These are phyloP conservation scores for Streptanthus diversifolius DNA, from an alignment of 345 rosid genomes.

Conservation along the genomic window DNA sequence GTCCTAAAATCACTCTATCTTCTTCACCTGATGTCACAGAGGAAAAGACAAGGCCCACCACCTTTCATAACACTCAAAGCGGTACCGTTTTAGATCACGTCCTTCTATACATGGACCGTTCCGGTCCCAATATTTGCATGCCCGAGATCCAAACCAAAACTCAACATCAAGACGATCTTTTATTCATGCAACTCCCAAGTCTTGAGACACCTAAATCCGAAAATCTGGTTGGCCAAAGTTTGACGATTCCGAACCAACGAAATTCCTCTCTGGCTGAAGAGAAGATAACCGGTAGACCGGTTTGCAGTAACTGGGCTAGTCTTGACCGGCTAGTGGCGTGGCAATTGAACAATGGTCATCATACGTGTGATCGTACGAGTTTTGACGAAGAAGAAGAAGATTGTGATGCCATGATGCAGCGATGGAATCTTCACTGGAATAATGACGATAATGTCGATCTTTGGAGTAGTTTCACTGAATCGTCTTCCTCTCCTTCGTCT, in stretches of 20 bases:
- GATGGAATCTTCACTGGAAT: constrained; percentile 31
- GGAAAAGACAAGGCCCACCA: constrained; percentile 37
- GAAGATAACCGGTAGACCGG: constrained; percentile 22
- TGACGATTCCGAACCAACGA: constrained; percentile 22
- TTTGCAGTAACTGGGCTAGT: constrained; percentile 64
- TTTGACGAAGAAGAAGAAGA: constrained; percentile 42
- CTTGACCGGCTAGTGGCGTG: constrained; percentile 89
- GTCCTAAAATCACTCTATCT: constrained; percentile 53
- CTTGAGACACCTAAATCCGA: constrained; percentile 53
- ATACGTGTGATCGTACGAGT: constrained; percentile 43
- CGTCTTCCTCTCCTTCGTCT: constrained; percentile 55
- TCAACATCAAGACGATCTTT: constrained; percentile 23
- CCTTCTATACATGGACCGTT: constrained; percentile 64
- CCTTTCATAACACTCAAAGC: constrained; percentile 29
- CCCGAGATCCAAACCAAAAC: constrained; percentile 43
- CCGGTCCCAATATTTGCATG: constrained; percentile 38
- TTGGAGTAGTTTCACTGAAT: constrained; percentile 61
- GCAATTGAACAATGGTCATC: constrained; percentile 65
- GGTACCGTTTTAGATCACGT: constrained; percentile 61
- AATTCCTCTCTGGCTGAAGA: constrained; percentile 29
- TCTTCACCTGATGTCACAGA: constrained; percentile 39
- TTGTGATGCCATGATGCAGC: constrained; percentile 38
- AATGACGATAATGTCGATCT: constrained; percentile 43
- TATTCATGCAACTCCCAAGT: constrained; percentile 66
- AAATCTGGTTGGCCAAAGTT: constrained; percentile 42